Evolutionary conservation across 1,284 basidiomycete species (phyloP), one percentile per base, ranked within the genome.

Genomic region (Dichomitus squalens): DNA sequence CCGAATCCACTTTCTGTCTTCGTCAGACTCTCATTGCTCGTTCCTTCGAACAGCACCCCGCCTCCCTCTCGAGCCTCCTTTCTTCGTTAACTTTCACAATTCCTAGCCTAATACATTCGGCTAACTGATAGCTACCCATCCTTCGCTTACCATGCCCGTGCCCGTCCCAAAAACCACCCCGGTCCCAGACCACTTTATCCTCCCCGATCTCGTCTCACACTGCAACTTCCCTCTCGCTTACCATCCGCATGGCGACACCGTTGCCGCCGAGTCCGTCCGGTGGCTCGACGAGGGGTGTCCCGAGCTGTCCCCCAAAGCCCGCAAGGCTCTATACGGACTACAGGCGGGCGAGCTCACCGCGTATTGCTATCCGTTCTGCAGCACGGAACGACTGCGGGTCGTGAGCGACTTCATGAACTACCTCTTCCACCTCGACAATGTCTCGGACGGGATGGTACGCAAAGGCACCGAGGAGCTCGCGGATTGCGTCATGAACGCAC

Each of bases 271-370:
- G 49, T 86, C 86, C 3, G 81, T 85, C 44, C 60, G 74, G 36
- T 89, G 87, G 87, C 73, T 89, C 27, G 76, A 76, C 34, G 81
- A 80, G 52, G 78, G 78, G n/a, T 78, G 87, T 58, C 77, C 78
- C 21, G 70, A 78, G 39, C 80, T 65, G 35, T 60, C 62, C 14
- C 57, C 57, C 1, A 59, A 81, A 59, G 79, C 78, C 53, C 73
- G 79, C 49, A 70, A 72, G 36, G 82, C 80, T 6, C 75, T 88
- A 49, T 76, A 78, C 60, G 83, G 83, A 18, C 74, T 88, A 43
- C 81, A 85, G 61, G 85, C 85, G 16, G 87, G 87, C 49, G 81
- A 85, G 64, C 81, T 90, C 59, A 83, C 87, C 20, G 84, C 86
- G 1, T 80, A 76, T 66, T 87, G 84, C 69, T 90, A 88, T 68